phyloP scores from a whole-genome alignment of 176 grass and related monocot species.

The Cymbopogon citratus region DNA sequence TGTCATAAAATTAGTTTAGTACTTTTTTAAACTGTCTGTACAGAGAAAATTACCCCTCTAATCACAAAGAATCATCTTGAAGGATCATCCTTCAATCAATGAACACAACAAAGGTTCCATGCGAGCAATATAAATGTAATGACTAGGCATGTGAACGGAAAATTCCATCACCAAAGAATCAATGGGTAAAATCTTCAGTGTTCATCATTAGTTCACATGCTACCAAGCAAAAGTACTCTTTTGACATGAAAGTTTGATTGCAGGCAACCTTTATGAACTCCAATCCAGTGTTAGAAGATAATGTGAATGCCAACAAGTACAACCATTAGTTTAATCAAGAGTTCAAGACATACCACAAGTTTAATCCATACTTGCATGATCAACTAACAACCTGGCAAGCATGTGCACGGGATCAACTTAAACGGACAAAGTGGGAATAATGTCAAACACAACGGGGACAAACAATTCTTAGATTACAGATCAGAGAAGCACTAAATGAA shows the following conservation, averaged over 20 bases:
- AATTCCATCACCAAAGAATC: background rate
- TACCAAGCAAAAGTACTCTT: background rate
- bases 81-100: background rate
- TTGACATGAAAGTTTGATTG: background rate
- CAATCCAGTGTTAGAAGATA: background rate
- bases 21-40: background rate
- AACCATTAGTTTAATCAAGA: background rate
- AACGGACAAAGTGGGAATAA: constrained; percentile 3
- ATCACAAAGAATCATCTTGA: background rate
- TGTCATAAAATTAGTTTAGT: constrained; percentile 4
- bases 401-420: constrained; percentile 21
- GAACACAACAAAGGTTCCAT: background rate
- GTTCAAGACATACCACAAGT: background rate
- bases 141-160: background rate
- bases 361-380: background rate
- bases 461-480: constrained; percentile 1
- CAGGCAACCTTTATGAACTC: background rate
- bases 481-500: background rate
- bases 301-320: background rate
- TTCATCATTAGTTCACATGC: background rate
- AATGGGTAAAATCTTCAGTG: background rate
- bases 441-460: background rate
- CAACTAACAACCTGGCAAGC: constrained; percentile 14
- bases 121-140: background rate
- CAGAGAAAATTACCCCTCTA: background rate